phyloP scores from a whole-genome alignment of 352 stramenopile genomes.

The Phytophthora citricola region DNA sequence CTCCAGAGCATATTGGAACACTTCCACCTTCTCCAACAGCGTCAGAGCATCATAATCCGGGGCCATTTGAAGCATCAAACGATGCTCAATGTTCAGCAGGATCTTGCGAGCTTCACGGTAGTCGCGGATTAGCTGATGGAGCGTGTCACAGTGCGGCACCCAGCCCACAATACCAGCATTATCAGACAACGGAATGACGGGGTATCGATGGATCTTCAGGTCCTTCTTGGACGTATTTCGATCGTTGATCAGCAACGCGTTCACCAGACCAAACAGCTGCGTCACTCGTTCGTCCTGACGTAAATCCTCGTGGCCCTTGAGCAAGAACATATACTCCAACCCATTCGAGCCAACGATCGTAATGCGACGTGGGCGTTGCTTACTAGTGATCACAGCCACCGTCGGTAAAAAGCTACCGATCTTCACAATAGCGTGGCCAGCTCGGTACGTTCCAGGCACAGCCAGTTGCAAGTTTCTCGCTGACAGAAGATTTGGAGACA shows the following conservation, averaged over 20 bases:
- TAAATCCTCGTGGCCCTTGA: slow-evolving; percentile 99
- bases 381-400: slow-evolving; percentile 97
- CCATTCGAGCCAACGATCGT: slow-evolving; percentile 97
- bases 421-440: slow-evolving; percentile 72
- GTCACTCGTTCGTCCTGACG: slow-evolving; percentile 99
- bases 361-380: slow-evolving; percentile 97
- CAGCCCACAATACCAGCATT: slow-evolving; percentile 98
- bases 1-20: slow-evolving; percentile 95
- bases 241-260: slow-evolving; percentile 98
- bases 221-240: slow-evolving; percentile 96
- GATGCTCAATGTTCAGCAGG: slow-evolving; percentile 95
- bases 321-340: slow-evolving; percentile 98
- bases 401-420: slow-evolving; percentile 91
- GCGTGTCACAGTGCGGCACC: slow-evolving; percentile 98
- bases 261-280: slow-evolving; percentile 99
- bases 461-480: slow-evolving; percentile 95
- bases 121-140: slow-evolving; percentile 97
- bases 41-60: slow-evolving; percentile 97
- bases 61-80: slow-evolving; percentile 87
- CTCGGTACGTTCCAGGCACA: slow-evolving; percentile 93
- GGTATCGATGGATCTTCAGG: slow-evolving; percentile 97
- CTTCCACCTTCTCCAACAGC: slow-evolving; percentile 98
- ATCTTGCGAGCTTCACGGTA: slow-evolving; percentile 93
- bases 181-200: slow-evolving; percentile 98
- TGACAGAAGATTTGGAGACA: slow-evolving; percentile 93